Conservation (phyloP, 2,329 filamentous ascomycete genomes). For the Leptographium flavum region DNA sequence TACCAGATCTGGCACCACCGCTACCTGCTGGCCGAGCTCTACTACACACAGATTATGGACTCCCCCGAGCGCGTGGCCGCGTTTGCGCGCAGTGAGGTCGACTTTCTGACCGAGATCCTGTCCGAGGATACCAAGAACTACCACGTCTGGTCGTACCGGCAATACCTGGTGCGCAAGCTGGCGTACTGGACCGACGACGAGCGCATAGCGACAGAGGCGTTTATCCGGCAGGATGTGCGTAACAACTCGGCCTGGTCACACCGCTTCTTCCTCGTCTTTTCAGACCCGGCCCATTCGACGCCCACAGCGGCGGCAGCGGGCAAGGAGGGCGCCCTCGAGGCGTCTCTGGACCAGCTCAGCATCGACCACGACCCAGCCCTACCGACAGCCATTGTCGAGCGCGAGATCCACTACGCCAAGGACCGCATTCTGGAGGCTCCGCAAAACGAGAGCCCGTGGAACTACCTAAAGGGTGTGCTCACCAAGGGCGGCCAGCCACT, state of each 20-base stretch:
- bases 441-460: conserved; percentile 92
- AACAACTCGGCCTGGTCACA: conserved; percentile 99
- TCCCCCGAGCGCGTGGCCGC: conserved; percentile 39
- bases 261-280: conserved; percentile 84
- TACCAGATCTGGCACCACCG: conserved; percentile 92
- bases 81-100: conserved; percentile 51
- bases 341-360: conserved; percentile 23
- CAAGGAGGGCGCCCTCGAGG: background rate
- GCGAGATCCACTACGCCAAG: conserved; percentile 64
- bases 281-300: conserved; percentile 29
- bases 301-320: no score
- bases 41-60: conserved; percentile 44
- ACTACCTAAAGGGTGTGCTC: conserved; percentile 69
- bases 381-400: conserved; percentile 48
- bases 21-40: conserved; percentile 47
- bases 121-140: conserved; percentile 89
- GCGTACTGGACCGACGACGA: conserved; percentile 53
- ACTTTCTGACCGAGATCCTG: conserved; percentile 71
- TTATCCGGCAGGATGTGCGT: conserved; percentile 68
- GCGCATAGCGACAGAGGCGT: conserved; percentile 52
- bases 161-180: conserved; percentile 51
- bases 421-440: conserved; percentile 64
- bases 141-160: conserved; percentile 93
- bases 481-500: conserved; percentile 46
- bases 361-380: conserved; percentile 41